These are phyloP conservation scores for Nowakowskiella sp. DNA, from an alignment of 192 early-diverging fungal genomes.

Conservation along the genomic window DNA sequence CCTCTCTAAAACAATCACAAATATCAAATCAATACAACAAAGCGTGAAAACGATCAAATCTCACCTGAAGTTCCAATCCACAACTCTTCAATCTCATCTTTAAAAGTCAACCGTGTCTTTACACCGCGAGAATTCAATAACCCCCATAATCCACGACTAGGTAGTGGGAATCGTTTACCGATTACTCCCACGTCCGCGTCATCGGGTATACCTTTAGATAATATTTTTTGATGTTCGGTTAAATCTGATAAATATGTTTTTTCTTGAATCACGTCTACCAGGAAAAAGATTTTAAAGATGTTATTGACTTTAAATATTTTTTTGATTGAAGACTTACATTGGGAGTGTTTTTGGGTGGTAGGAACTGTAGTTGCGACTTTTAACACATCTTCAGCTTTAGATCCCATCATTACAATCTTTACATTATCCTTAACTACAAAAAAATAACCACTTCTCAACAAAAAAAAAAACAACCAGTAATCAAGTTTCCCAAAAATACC, in stretches of 20 bases:
- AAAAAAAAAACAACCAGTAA: no score
- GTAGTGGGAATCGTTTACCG: slow-evolving; percentile 1
- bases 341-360: background rate
- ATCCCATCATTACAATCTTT: slow-evolving; percentile 20
- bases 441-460: no score
- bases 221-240: slow-evolving; percentile 22
- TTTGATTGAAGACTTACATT: no score
- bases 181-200: slow-evolving; percentile 12
- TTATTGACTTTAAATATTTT: no score
- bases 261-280: background rate
- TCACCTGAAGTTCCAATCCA: slow-evolving; percentile 21
- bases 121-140: slow-evolving; percentile 10
- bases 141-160: slow-evolving; percentile 4
- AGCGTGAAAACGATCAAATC: background rate
- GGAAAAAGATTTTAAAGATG: background rate
- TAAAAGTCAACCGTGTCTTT: slow-evolving; percentile 17
- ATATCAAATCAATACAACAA: background rate
- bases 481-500: no score
- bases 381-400: slow-evolving; percentile 2
- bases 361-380: background rate
- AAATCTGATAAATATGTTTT: slow-evolving; percentile 1
- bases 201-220: slow-evolving; percentile 19
- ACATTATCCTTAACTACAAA: slow-evolving; percentile 7
- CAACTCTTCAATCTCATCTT: slow-evolving; percentile 13
- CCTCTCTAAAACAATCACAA: slow-evolving; percentile 1